Conservation (phyloP, 306 rosid species). For the Leucaena leucocephala region DNA sequence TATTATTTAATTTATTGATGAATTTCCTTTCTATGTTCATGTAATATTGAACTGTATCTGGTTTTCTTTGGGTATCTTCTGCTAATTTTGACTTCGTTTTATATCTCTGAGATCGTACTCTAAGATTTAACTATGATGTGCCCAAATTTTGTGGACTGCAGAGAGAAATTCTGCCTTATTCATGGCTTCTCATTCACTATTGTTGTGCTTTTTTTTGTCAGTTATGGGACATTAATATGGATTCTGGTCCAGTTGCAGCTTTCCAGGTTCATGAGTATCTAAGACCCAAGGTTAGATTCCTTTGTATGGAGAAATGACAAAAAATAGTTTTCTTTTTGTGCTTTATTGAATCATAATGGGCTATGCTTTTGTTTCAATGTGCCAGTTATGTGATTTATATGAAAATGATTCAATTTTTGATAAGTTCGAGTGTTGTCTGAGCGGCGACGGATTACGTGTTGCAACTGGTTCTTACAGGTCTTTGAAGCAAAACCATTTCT, state of each 20-base stretch:
- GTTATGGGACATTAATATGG: slow-evolving; percentile 99
- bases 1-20: too few species aligned
- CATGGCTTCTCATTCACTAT: slow-evolving; percentile 25
- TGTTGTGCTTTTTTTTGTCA: slow-evolving; percentile 51
- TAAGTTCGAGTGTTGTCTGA: slow-evolving; percentile 95
- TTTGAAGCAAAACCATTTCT: slow-evolving; percentile 18
- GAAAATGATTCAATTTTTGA: slow-evolving; percentile 96
- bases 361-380: slow-evolving; percentile 36
- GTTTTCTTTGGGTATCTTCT: too few species aligned
- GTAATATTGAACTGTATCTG: too few species aligned
- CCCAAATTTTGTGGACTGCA: not conserved
- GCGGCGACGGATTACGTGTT: slow-evolving; percentile 88
- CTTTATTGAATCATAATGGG: slow-evolving; percentile 27
- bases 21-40: too few species aligned
- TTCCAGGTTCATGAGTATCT: slow-evolving; percentile 96
- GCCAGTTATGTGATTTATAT: slow-evolving; percentile 89
- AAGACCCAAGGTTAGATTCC: slow-evolving; percentile 83
- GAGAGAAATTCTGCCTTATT: slow-evolving; percentile 3
- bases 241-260: slow-evolving; percentile 91
- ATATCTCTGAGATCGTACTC: not conserved
- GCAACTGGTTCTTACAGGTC: slow-evolving; percentile 99
- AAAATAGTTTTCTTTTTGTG: slow-evolving; percentile 2
- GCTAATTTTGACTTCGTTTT: not conserved
- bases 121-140: not conserved
- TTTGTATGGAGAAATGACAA: slow-evolving; percentile 14